Evolutionary conservation across 1,284 basidiomycete species (phyloP).

Genomic region (Trametes hirsuta): DNA sequence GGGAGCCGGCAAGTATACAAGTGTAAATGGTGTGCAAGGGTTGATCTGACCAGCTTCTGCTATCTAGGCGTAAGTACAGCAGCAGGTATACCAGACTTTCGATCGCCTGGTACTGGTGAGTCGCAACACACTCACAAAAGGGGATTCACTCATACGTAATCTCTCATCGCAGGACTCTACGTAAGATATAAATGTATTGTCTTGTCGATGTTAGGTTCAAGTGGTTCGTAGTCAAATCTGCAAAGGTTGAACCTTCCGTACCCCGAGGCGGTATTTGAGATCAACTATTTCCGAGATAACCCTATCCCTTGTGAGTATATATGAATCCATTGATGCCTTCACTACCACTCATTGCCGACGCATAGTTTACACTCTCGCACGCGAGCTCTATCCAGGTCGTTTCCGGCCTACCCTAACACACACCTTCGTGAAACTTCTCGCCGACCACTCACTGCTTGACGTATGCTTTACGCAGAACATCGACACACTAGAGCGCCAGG

Average conservation of each 20-base stretch:
- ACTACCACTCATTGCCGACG: background rate
- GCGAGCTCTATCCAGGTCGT: slow-evolving; percentile 88
- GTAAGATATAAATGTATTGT: slow-evolving; percentile 34
- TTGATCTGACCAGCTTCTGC: background rate
- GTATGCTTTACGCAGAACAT: slow-evolving; percentile 91
- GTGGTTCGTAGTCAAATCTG: slow-evolving; percentile 66
- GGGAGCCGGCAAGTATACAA: slow-evolving; percentile 55
- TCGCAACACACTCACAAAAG: background rate
- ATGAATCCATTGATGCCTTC: background rate
- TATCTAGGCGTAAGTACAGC: slow-evolving; percentile 73
- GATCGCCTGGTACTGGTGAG: slow-evolving; percentile 75
- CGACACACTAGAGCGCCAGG: slow-evolving; percentile 89
- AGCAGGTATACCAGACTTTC: slow-evolving; percentile 82
- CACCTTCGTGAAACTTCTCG: slow-evolving; percentile 84
- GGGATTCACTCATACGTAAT: background rate
- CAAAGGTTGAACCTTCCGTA: slow-evolving; percentile 73
- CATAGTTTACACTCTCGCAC: slow-evolving; percentile 82
- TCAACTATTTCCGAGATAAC: slow-evolving; percentile 71
- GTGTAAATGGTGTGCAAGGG: background rate
- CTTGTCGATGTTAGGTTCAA: background rate
- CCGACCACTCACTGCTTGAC: slow-evolving; percentile 65
- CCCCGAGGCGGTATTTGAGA: slow-evolving; percentile 84
- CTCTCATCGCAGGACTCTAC: slow-evolving; percentile 51
- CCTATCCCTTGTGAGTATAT: slow-evolving; percentile 67
- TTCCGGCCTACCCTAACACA: slow-evolving; percentile 90